A percentile compares a stretch with the other conserved stretches of the same genome.
These are phyloP conservation scores for Fusarium transvaalense DNA, from an alignment of 2,329 filamentous ascomycete species.

Conservation along the genomic window DNA sequence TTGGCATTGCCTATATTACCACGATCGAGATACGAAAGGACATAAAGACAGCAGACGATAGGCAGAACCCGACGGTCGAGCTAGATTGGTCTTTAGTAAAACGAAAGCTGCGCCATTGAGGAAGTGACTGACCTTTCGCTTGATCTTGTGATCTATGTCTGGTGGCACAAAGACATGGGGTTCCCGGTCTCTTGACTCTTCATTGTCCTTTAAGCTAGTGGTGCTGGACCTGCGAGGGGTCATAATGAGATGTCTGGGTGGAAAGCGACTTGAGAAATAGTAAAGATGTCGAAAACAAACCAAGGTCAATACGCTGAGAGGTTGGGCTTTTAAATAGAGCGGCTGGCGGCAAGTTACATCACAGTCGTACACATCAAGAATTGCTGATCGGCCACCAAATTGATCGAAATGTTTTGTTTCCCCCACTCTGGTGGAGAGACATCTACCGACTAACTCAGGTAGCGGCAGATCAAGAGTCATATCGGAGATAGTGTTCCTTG, in stretches of 20 bases:
- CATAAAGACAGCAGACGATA: constrained; percentile 38
- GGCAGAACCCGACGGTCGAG: constrained; percentile 37
- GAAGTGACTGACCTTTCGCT: background rate
- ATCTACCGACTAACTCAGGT: background rate
- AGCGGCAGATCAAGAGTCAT: background rate
- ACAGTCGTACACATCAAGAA: background rate
- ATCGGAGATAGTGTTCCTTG: background rate
- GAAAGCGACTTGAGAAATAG: background rate
- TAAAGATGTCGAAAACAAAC: background rate
- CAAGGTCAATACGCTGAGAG: background rate
- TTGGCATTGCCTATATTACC: constrained; percentile 45
- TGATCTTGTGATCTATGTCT: constrained; percentile 6
- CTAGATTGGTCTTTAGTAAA: background rate
- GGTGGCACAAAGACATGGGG: background rate
- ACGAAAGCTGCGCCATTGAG: fast-evolving
- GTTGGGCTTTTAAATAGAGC: background rate
- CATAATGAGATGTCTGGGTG: background rate
- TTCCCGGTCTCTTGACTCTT: background rate
- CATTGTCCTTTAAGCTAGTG: background rate
- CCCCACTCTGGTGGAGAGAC: background rate
- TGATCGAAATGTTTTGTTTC: background rate
- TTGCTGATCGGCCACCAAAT: background rate
- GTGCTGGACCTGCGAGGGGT: background rate
- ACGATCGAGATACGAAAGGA: constrained; percentile 39
- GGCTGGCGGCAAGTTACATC: background rate